These are phyloP conservation scores for Plasmodium gallinaceum DNA, from an alignment of 169 alveolate genomes.

Conservation along the genomic window DNA sequence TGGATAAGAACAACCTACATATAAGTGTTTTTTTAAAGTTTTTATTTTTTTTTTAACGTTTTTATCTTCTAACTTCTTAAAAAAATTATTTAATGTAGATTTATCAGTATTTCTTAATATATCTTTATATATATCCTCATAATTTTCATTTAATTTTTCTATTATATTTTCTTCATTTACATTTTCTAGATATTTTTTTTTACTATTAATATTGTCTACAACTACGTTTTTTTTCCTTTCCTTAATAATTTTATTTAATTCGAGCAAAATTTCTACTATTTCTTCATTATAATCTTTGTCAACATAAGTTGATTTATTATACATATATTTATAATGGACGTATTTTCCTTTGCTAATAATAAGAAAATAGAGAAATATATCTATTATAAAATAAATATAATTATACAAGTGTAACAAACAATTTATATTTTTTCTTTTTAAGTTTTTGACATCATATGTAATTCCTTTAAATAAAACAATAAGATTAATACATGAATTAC, in stretches of 20 bases:
- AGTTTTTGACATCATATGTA: conserved; percentile 71
- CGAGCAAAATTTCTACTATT: conserved; percentile 41
- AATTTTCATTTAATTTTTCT: conserved; percentile 57
- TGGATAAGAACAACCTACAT: conserved; percentile 64
- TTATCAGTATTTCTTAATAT: conserved; percentile 33
- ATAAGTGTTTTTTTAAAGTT: conserved; percentile 54
- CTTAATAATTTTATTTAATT: conserved; percentile 57
- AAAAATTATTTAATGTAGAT: conserved; percentile 38
- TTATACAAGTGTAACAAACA: conserved; percentile 72
- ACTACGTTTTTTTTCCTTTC: conserved; percentile 33
- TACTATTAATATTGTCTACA: conserved; percentile 3
- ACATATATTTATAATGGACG: conserved; percentile 69
- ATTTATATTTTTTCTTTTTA: conserved; percentile 51
- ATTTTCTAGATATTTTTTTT: conserved; percentile 24
- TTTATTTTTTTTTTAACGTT: conserved; percentile 54
- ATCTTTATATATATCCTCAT: conserved; percentile 59
- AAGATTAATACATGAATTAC: conserved; percentile 64
- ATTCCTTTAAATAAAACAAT: conserved; percentile 74
- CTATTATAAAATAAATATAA: conserved; percentile 53
- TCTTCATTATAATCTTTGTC: conserved; percentile 65
- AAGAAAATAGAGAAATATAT: conserved; percentile 53
- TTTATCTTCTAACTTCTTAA: conserved; percentile 52
- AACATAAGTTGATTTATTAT: conserved; percentile 1
- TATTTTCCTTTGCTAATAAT: conserved; percentile 72
- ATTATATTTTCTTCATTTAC: conserved; percentile 68